A percentile compares a stretch with the other conserved stretches of the same genome.
phyloP scores from a whole-genome alignment of 164 flowering plant species.

The Piper betle region DNA sequence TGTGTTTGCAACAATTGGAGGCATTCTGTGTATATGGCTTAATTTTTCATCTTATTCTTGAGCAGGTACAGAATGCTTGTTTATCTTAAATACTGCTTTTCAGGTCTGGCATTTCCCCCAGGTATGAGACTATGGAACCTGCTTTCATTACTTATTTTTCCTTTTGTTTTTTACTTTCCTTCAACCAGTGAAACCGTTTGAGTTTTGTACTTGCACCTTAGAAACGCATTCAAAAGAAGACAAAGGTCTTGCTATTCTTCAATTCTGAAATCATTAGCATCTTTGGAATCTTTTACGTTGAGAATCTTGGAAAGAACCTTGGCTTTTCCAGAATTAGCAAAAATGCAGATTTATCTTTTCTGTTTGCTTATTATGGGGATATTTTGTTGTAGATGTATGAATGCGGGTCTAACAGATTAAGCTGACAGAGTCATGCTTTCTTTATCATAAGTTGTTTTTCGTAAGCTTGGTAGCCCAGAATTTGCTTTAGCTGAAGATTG shows the following conservation, averaged over 20 bases:
- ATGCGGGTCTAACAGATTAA: too few relatives aligned
- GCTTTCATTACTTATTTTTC: not conserved
- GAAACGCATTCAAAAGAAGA: too few relatives aligned
- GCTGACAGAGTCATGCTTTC: too few relatives aligned
- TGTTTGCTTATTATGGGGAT: too few relatives aligned
- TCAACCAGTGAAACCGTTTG: not conserved
- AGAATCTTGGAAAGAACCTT: too few relatives aligned
- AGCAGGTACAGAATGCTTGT: constrained; percentile 93
- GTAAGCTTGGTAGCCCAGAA: not conserved
- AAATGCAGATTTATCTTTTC: too few relatives aligned
- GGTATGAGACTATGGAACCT: constrained; percentile 20
- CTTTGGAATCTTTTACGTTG: too few relatives aligned
- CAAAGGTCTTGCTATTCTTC: too few relatives aligned
- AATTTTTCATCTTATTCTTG: constrained; percentile 9
- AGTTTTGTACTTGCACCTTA: not conserved
- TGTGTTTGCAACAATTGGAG: not conserved
- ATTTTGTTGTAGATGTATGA: too few relatives aligned
- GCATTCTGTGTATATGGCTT: not conserved
- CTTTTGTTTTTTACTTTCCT: not conserved
- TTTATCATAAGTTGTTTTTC: not conserved
- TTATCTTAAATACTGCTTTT: constrained; percentile 90
- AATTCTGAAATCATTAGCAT: too few relatives aligned
- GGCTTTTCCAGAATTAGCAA: too few relatives aligned
- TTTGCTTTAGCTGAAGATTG: not conserved
- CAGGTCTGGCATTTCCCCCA: constrained; percentile 98